Evolutionary conservation across 805 yeast species (phyloP), one percentile per base, ranked within the genome.

Genomic region (Ogataea zsoltii): DNA sequence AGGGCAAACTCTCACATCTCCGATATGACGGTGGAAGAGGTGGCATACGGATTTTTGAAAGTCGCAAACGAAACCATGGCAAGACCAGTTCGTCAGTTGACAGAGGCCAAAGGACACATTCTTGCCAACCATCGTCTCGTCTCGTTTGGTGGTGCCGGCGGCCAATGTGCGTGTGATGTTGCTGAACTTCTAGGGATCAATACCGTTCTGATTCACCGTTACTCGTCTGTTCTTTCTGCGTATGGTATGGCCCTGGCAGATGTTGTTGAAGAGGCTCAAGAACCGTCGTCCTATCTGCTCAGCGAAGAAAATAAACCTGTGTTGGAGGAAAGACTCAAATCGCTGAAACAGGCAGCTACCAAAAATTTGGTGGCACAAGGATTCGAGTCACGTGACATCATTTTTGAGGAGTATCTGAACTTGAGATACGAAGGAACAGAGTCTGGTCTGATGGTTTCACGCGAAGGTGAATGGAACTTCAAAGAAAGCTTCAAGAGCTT

Each of bases 81-180:
- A n/a, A 75, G 92, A 49, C 96, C 96, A 2, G 85, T 88, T 41
- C 74, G 96, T 45, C 80, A 84, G 29, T 67, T 88, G 40, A 87
- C 95, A 0, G 96, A 88, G 59, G 86, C 90, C 1, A 86, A 81
- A 57, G 96, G 96, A 4, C 79, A 80, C 58, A 71, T 76, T 32
- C 74, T 80, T 0, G 62, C 84, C 10, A 68, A 75, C 9, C 96
- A 88, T 60, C 68, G 82, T 43, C 67, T 88, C 46, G 92, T 88
- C 1, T 76, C 90, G 3, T 88, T 88, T 66, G 96, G 96, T 41
- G 96, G 96, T 36, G 94, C 94, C 16, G 96, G 96, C 42, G 96
- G 96, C 7, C 96, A 88, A 66, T 90, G 85, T 62, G 89, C 91
- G 2, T 81, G 77, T 35, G 80, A 85, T 6, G 80, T 88, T 23